phyloP scores from a whole-genome alignment of 108 stramenopile species.

The Cyclotella sp. region DNA sequence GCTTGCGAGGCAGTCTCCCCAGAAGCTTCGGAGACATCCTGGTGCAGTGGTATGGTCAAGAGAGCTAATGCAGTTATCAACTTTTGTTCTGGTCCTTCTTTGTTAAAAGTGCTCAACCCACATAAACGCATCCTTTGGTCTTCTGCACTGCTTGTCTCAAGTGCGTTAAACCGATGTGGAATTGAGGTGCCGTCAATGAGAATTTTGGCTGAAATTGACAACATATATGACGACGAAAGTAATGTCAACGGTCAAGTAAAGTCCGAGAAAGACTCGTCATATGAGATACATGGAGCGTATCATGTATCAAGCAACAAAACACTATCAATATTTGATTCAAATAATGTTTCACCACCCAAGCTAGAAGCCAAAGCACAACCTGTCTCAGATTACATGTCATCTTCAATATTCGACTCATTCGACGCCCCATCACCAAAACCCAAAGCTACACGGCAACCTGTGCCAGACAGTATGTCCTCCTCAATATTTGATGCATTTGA shows the following conservation, averaged over 20 bases:
- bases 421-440: slow-evolving; percentile 44
- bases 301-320: slow-evolving; percentile 8
- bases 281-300: neutral
- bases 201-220: slow-evolving; percentile 42
- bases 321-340: slow-evolving; percentile 68
- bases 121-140: slow-evolving; percentile 61
- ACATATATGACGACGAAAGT: slow-evolving; percentile 34
- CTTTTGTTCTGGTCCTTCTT: slow-evolving; percentile 65
- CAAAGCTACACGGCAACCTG: slow-evolving; percentile 9
- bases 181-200: slow-evolving; percentile 70
- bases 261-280: neutral
- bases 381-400: slow-evolving; percentile 24
- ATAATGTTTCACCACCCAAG: slow-evolving; percentile 42
- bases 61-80: slow-evolving; percentile 72
- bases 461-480: slow-evolving; percentile 39
- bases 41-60: slow-evolving; percentile 26
- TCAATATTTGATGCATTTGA: slow-evolving; percentile 74
- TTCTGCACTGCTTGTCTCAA: slow-evolving; percentile 61
- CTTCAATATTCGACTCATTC: slow-evolving; percentile 62
- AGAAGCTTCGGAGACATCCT: neutral
- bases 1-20: slow-evolving; percentile 2
- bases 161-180: slow-evolving; percentile 60
- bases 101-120: slow-evolving; percentile 66
- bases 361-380: slow-evolving; percentile 9
- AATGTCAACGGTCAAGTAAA: neutral